Percentiles rank a stretch among this genome's conserved stretches.
Conservation (phyloP, 176 grass and related monocot species). For the Musa schizocarpa region DNA sequence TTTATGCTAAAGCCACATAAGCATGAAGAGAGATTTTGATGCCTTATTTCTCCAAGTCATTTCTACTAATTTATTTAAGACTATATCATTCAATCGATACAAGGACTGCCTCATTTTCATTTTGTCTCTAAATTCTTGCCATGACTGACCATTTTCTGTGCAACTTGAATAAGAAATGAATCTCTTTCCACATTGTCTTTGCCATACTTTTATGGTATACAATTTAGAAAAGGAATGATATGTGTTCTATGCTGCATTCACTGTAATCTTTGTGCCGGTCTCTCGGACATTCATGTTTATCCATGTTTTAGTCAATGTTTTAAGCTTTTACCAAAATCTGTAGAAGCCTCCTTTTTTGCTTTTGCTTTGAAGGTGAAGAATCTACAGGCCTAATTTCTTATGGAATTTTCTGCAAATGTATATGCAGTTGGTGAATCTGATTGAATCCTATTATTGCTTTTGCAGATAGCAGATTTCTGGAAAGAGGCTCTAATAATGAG, state of each 20-base stretch:
- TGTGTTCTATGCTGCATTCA: too few species aligned
- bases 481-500: slow-evolving; percentile 86
- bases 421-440: slow-evolving; percentile 21
- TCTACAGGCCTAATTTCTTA: neutral
- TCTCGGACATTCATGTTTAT: neutral
- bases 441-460: slow-evolving; percentile 15
- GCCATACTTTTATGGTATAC: neutral
- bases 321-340: neutral
- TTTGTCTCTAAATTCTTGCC: neutral
- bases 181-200: neutral
- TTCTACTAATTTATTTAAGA: too few species aligned
- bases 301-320: neutral
- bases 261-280: neutral
- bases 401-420: neutral
- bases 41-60: too few species aligned
- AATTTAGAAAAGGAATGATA: too few species aligned
- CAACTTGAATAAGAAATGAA: neutral
- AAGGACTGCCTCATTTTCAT: neutral
- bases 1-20: too few species aligned
- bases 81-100: too few species aligned
- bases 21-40: too few species aligned
- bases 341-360: neutral
- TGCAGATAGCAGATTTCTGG: slow-evolving; percentile 98
- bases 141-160: neutral
- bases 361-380: neutral